Evolutionary conservation across 1,284 basidiomycete species (phyloP).

Genomic region (Ceratobasidium theobromae): DNA sequence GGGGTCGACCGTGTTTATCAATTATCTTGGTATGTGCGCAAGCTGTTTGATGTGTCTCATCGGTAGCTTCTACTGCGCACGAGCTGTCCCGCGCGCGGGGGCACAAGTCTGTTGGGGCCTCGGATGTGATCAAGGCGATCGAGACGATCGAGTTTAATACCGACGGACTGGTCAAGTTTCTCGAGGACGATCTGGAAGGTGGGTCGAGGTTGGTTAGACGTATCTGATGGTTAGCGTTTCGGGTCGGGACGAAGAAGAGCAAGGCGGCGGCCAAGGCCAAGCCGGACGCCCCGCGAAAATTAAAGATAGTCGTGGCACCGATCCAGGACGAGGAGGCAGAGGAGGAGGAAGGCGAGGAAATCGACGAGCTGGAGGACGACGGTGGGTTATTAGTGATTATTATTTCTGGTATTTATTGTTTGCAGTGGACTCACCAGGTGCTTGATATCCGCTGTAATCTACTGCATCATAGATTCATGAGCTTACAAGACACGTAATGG

Average conservation of each 20-base stretch:
- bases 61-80: constrained; percentile 61
- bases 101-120: constrained; percentile 84
- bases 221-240: constrained; percentile 15
- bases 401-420: too few relatives aligned
- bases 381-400: neutral
- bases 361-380: constrained; percentile 26
- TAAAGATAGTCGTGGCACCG: constrained; percentile 27
- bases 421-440: too few relatives aligned
- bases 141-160: constrained; percentile 69
- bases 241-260: constrained; percentile 28
- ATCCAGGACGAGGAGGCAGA: constrained; percentile 13
- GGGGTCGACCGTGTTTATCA: constrained; percentile 88
- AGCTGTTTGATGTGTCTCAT: neutral
- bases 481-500: too few relatives aligned
- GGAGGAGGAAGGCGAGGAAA: constrained; percentile 25
- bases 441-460: too few relatives aligned
- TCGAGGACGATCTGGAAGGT: constrained; percentile 76
- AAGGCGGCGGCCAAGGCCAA: constrained; percentile 7
- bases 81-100: constrained; percentile 82
- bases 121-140: constrained; percentile 84
- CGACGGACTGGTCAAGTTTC: constrained; percentile 65
- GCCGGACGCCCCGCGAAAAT: neutral
- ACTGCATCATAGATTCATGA: too few relatives aligned
- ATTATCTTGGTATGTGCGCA: constrained; percentile 72
- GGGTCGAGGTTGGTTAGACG: constrained; percentile 38